Percentiles rank a stretch among this genome's conserved stretches.
phyloP scores from a whole-genome alignment of 805 yeast genomes.

The Wickerhamomyces ciferrii region DNA sequence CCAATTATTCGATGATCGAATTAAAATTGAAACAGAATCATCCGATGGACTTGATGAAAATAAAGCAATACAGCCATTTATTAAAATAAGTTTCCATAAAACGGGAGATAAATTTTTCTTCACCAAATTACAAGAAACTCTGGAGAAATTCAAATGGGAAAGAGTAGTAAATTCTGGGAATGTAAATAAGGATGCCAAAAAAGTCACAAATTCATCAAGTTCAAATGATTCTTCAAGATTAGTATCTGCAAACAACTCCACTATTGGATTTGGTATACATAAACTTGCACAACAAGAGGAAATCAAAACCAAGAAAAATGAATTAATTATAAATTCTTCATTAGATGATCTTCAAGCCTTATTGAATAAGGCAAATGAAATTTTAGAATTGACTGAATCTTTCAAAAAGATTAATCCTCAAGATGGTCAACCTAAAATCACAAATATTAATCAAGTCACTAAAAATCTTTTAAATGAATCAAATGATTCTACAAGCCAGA shows the following conservation, averaged over 20 bases:
- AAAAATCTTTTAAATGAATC: constrained; percentile 10
- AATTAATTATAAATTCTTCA: constrained; percentile 58
- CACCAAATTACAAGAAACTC: constrained; percentile 34
- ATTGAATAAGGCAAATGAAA: constrained; percentile 73
- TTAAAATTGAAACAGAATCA: constrained; percentile 24
- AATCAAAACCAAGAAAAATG: constrained; percentile 49
- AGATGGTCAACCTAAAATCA: constrained; percentile 4
- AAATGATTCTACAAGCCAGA: constrained; percentile 25
- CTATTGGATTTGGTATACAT: constrained; percentile 57
- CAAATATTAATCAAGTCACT: constrained; percentile 11
- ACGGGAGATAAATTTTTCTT: constrained; percentile 59
- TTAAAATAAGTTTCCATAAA: constrained; percentile 71
- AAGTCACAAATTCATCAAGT: neutral
- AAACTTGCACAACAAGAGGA: constrained; percentile 59
- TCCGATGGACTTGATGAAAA: constrained; percentile 22
- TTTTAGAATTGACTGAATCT: constrained; percentile 46
- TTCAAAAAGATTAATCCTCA: constrained; percentile 28
- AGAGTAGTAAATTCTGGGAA: constrained; percentile 26
- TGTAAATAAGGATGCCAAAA: constrained; percentile 19
- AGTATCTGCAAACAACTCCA: constrained; percentile 10
- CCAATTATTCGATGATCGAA: constrained; percentile 26
- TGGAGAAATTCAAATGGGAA: constrained; percentile 52
- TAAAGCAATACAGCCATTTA: constrained; percentile 21
- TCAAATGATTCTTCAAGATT: neutral
- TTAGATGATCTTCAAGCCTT: constrained; percentile 71